Base-by-base conservation (phyloP, 768 basidiomycete species). In the Mycena leptocephala region DNA sequence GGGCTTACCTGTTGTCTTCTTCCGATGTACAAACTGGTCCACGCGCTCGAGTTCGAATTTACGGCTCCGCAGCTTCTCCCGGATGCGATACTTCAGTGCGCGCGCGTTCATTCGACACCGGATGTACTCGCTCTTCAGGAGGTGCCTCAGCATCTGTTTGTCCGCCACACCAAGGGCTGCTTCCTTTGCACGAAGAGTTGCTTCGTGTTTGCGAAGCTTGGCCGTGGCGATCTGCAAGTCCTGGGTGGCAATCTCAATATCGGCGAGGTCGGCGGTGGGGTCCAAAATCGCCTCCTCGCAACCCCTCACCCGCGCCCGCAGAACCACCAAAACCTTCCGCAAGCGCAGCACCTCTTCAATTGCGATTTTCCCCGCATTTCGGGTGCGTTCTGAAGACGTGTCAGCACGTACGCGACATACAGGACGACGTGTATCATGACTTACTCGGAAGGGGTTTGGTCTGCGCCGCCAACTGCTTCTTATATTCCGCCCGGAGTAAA, bases 401-500 rank as follows among this genome's bases (percentile, higher is more conserved):
- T n/a, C n/a, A n/a, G n/a, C n/a, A n/a, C n/a, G n/a, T 1, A 18
- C 3, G 5, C 8, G 6, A 32, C 37, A 4, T n/a, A 37, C 5
- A 20, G 20, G n/a, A n/a, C n/a, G 33, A 10, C 2, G n/a, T 2
- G 5, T 8, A 46, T 7, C 18, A n/a, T n/a, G n/a, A 39, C 55
- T 28, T 43, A 64, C 68, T 35, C 2, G 67, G 30, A 0, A 64
- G 6, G 5, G 66, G 66, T 20, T 59, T 41, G 10, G 56, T 70
- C 70, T 89, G 86, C 0, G 82, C 76, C 16, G 46, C 65, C 53
- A 78, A 75, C 72, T 89, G 88, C 1, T 76, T 32, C 2, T 74
- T 70, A 86, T 86, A 88, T 61, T 88, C 80, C 14, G 71, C 14
- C 0, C 80, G 68, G 0, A 88, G 76, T 0, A 84, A 76, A 6